Base-by-base conservation (phyloP, 345 rosid species). In the Eutrema japonicum region DNA sequence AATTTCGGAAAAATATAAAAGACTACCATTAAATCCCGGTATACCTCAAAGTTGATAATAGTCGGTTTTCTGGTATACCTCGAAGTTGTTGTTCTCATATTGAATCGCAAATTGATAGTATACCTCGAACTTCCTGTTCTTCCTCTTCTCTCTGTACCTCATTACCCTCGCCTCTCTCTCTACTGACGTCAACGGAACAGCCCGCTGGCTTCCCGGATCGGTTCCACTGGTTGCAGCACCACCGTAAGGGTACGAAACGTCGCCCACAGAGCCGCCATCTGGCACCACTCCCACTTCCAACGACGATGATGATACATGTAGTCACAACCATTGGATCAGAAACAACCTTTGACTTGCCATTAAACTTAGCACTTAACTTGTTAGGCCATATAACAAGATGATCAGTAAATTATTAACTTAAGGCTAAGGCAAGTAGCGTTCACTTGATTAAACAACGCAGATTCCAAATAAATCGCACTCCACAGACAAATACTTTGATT, bases 61-160 rank as follows among this genome's bases (percentile, higher is more conserved):
- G n/a, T n/a, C n/a, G n/a, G n/a, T n/a, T n/a, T n/a, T n/a, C n/a
- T n/a, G n/a, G n/a, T n/a, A n/a, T n/a, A n/a, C n/a, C n/a, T n/a
- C n/a, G n/a, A n/a, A n/a, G n/a, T n/a, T n/a, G n/a, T n/a, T n/a
- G n/a, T n/a, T n/a, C n/a, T n/a, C n/a, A n/a, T n/a, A n/a, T n/a
- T n/a, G n/a, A n/a, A n/a, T n/a, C n/a, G n/a, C n/a, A n/a, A n/a
- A n/a, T n/a, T n/a, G n/a, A n/a, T n/a, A n/a, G n/a, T n/a, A n/a
- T n/a, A n/a, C n/a, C 97, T 92, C 95, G 70, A 96, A 92, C 82
- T 86, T 96, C 14, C 97, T 61, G 74, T 86, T 89, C 96, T 96
- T 96, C 71, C 99, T 83, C 86, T 96, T 96, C 85, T 92, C 99
- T 59, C 96, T 87, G 87, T 96, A 96, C 90, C 99, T 90, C 80